A percentile compares a stretch with the other conserved stretches of the same genome.
phyloP scores from a whole-genome alignment of 73 alveolate species.

The Paramecium biaurelia region DNA sequence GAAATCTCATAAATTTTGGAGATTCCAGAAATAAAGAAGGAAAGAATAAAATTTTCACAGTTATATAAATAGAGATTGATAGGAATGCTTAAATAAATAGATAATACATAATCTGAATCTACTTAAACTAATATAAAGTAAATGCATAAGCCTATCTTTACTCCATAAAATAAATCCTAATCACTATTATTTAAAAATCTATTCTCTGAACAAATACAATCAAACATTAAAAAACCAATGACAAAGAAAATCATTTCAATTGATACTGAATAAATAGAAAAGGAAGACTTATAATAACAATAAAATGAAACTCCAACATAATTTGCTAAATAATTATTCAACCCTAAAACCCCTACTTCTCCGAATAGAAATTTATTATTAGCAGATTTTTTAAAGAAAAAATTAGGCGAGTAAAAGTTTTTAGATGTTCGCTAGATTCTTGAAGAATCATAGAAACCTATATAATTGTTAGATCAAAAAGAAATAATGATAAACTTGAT shows the following conservation, averaged over 20 bases:
- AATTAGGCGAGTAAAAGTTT: slow-evolving; percentile 45
- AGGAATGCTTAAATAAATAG: background rate
- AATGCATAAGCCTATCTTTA: background rate
- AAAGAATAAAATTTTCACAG: background rate
- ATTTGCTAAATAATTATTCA: slow-evolving; percentile 19
- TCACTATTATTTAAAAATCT: background rate
- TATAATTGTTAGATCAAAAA: slow-evolving; percentile 1
- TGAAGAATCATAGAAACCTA: slow-evolving; percentile 25
- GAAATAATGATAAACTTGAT: background rate
- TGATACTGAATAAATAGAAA: background rate
- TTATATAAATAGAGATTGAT: background rate
- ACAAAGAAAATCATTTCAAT: slow-evolving; percentile 10
- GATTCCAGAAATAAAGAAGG: background rate
- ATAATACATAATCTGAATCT: background rate
- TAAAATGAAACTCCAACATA: background rate
- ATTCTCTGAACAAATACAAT: background rate
- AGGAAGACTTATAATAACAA: background rate
- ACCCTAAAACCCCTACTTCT: slow-evolving; percentile 49
- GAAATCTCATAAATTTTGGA: background rate
- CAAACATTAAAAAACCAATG: slow-evolving; percentile 3
- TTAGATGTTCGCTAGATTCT: background rate
- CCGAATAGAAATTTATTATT: slow-evolving; percentile 49
- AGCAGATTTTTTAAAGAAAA: slow-evolving; percentile 37
- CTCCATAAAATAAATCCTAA: slow-evolving; percentile 1
- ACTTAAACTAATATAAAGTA: background rate